Evolutionary conservation across 345 rosid species (phyloP).

Genomic region (Capsella bursapastoris): DNA sequence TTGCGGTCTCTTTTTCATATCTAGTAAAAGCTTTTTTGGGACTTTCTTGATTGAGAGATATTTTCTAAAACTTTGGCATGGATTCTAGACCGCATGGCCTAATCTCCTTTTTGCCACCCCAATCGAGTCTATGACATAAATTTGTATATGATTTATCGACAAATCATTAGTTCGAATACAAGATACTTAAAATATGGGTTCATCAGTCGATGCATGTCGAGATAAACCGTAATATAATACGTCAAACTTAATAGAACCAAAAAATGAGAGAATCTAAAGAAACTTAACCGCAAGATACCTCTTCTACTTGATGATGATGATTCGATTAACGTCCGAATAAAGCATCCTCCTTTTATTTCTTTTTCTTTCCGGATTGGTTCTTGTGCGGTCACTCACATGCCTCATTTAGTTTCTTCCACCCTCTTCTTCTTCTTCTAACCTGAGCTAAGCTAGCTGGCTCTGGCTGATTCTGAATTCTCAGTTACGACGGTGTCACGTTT

Average conservation of each 20-base stretch:
- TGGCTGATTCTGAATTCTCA: neutral
- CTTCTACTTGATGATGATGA: neutral
- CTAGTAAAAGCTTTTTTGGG: too few species aligned
- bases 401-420: neutral
- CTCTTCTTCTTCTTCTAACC: neutral
- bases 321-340: slow-evolving; percentile 44
- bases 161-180: too few species aligned
- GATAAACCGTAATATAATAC: neutral
- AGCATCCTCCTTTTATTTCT: slow-evolving; percentile 38
- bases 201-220: too few species aligned
- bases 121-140: too few species aligned
- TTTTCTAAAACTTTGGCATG: too few species aligned
- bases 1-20: too few species aligned
- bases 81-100: too few species aligned
- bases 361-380: slow-evolving; percentile 5
- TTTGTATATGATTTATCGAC: too few species aligned
- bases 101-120: too few species aligned
- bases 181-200: too few species aligned
- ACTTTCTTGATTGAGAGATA: too few species aligned
- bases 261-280: slow-evolving; percentile 5
- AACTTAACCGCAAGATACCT: neutral
- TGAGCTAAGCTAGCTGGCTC: neutral
- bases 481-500: slow-evolving; percentile 30
- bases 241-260: neutral
- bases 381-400: slow-evolving; percentile 41